Conservation (phyloP, 176 grass and related monocot species). For the Chrysopogon serrulatus region DNA sequence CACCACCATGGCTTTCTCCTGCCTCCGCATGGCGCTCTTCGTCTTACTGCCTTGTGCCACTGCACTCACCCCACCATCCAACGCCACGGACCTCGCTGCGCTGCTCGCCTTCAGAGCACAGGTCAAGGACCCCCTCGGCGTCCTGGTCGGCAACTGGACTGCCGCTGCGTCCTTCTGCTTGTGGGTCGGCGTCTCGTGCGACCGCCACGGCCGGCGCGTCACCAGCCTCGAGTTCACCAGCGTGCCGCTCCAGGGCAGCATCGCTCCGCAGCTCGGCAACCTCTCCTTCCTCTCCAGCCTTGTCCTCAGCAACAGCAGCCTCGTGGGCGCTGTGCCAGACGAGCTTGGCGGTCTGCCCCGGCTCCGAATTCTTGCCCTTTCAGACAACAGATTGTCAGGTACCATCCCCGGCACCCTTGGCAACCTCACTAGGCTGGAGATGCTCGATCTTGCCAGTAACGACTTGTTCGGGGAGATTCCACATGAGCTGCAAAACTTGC, state of each 20-base stretch:
- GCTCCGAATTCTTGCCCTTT: slow-evolving; percentile 14
- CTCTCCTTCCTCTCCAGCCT: slow-evolving; percentile 36
- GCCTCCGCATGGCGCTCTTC: background rate
- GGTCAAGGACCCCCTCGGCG: slow-evolving; percentile 12
- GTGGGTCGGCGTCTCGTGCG: slow-evolving; percentile 30
- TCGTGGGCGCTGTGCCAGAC: background rate
- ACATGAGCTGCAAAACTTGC: slow-evolving; percentile 5
- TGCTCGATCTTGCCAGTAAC: slow-evolving; percentile 2
- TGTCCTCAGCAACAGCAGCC: slow-evolving; percentile 17
- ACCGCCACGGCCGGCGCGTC: background rate
- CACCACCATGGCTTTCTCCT: slow-evolving; percentile 2
- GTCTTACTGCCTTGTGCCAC: background rate
- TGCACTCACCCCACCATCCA: background rate
- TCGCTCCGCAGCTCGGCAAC: slow-evolving; percentile 10
- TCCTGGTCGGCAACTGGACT: slow-evolving; percentile 29
- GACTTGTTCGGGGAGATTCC: slow-evolving; percentile 19
- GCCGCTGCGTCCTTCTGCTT: slow-evolving; percentile 15
- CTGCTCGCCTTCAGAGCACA: slow-evolving; percentile 35
- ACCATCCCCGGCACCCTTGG: slow-evolving; percentile 24
- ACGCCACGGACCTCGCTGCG: slow-evolving; percentile 19
- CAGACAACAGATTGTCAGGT: slow-evolving; percentile 27
- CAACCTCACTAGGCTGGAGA: slow-evolving; percentile 20
- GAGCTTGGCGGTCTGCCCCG: background rate
- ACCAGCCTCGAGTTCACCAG: background rate
- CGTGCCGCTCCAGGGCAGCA: slow-evolving; percentile 10